Percentiles rank a stretch among this genome's conserved stretches.
phyloP scores from a whole-genome alignment of 768 basidiomycete genomes.

The Cystofilobasidium ferigula region DNA sequence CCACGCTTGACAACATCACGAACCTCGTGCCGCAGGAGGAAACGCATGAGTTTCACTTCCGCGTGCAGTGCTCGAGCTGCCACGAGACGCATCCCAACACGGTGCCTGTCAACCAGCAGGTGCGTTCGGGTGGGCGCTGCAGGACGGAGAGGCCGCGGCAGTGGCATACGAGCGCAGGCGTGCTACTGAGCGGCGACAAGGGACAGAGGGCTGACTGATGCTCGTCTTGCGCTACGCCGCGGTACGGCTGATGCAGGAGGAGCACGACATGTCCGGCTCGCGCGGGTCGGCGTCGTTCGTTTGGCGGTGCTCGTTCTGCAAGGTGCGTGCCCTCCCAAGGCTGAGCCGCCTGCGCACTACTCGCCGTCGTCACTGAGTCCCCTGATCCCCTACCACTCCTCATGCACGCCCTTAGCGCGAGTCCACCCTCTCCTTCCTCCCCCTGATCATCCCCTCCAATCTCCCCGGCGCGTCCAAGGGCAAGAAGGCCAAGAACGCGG shows the following conservation, averaged over 20 bases:
- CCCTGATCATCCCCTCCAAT: conserved; percentile 10
- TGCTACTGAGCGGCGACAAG: too few species aligned
- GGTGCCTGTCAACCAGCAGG: conserved; percentile 23
- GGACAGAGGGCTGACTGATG: too few species aligned
- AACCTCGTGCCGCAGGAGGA: conserved; percentile 14
- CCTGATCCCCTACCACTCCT: too few species aligned
- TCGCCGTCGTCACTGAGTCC: too few species aligned
- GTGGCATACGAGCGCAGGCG: too few species aligned
- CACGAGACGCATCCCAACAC: conserved; percentile 20
- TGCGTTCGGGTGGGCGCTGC: not conserved
- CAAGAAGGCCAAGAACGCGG: conserved; percentile 20
- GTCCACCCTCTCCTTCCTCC: conserved; percentile 23
- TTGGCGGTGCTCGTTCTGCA: conserved; percentile 27
- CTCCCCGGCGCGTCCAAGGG: conserved; percentile 13
- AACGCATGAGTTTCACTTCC: conserved; percentile 24
- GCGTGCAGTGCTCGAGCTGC: conserved; percentile 22
- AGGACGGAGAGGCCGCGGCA: too few species aligned
- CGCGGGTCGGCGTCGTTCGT: conserved; percentile 23
- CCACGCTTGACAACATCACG: conserved; percentile 24
- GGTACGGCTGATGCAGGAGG: not conserved
- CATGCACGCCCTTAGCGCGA: conserved; percentile 23
- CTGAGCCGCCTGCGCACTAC: too few species aligned
- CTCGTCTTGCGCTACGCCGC: not conserved
- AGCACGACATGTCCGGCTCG: conserved; percentile 13
- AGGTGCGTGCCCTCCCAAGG: conserved; percentile 19